A percentile compares a stretch with the other conserved stretches of the same genome.
Conservation (phyloP, 148 eudicot species). For the Nepenthes gracilis region DNA sequence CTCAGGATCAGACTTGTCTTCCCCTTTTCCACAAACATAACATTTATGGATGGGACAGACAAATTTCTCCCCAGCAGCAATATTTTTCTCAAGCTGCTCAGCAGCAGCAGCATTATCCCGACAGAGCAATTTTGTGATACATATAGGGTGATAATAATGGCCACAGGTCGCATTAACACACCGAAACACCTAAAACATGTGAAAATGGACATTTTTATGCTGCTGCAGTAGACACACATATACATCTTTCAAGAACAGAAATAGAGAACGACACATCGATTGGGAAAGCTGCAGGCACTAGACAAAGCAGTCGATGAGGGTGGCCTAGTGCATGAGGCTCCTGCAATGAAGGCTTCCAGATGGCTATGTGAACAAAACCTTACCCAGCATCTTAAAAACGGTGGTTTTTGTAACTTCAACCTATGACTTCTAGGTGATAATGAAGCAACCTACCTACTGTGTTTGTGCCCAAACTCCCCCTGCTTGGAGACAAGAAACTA, state of each 20-base stretch:
- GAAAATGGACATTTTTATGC: neutral
- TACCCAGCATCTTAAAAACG: neutral
- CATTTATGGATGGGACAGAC: conserved; percentile 73
- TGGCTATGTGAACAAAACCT: too few species aligned
- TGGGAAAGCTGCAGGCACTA: neutral
- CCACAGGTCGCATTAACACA: conserved; percentile 81
- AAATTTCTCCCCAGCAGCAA: conserved; percentile 59
- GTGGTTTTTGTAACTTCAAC: too few species aligned
- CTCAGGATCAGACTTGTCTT: conserved; percentile 32
- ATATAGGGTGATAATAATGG: conserved; percentile 63
- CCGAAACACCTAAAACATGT: conserved; percentile 60
- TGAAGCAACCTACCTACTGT: too few species aligned
- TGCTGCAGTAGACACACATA: neutral
- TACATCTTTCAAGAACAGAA: too few species aligned
- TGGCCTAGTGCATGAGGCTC: too few species aligned
- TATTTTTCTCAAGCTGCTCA: conserved; percentile 34
- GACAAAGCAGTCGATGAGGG: too few species aligned
- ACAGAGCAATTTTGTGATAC: conserved; percentile 45
- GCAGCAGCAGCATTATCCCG: conserved; percentile 22
- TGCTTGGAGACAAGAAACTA: too few species aligned
- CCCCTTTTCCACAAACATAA: conserved; percentile 40
- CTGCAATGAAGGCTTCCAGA: too few species aligned
- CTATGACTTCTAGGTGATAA: too few species aligned
- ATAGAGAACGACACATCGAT: too few species aligned
- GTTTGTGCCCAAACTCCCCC: too few species aligned